Evolutionary conservation across 2,329 filamentous ascomycete genomes (phyloP), one percentile per base, ranked within the genome.

Genomic region (Fusarium hostae): DNA sequence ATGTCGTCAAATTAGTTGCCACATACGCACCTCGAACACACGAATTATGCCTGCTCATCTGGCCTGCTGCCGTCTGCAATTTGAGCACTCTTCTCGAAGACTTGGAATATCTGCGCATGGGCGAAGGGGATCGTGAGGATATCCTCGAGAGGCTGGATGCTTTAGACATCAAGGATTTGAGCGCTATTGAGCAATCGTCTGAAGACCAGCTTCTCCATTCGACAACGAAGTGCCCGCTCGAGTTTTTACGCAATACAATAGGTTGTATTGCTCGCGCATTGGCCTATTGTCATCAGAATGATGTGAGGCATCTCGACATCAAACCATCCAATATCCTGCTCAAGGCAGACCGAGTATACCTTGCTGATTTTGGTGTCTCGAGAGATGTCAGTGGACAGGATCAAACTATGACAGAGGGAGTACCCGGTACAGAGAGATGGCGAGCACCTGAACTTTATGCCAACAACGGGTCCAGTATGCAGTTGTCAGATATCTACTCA

Each of bases 361-460:
- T 86, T 18, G 82, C 84, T 26, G 85, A 86, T 71, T 86, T 86
- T 76, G 85, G 84, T 39, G 85, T 86, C 28, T 83, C 85, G 16
- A 79, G 81, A 56, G 84, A 86, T 52, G 83, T 86, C 18, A 82
- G 81, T 52, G 82, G 81, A 44, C 80, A 81, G 28, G 84, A 85
- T 13, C 79, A 84, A 52, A 85, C 83, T 10, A 84, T 81, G 59
- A 86, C 84, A 1, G 80, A 81, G 34, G 82, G 81, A 0, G 61
- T 77, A 13, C 81, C 81, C 7, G 83, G 82, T 2, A 85, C 84
- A 0, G 79, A 80, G 22, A 83, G 80, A 51, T 86, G 84, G 83
- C 80, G 81, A 15, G 83, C 84, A 1, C 84, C 85, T 0, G 84
- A 86, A 68, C 79, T 84, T 1, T 80, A 81, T 30, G 76, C 80